phyloP scores from a whole-genome alignment of 148 eudicot genomes.

The Euryodendron excelsum region DNA sequence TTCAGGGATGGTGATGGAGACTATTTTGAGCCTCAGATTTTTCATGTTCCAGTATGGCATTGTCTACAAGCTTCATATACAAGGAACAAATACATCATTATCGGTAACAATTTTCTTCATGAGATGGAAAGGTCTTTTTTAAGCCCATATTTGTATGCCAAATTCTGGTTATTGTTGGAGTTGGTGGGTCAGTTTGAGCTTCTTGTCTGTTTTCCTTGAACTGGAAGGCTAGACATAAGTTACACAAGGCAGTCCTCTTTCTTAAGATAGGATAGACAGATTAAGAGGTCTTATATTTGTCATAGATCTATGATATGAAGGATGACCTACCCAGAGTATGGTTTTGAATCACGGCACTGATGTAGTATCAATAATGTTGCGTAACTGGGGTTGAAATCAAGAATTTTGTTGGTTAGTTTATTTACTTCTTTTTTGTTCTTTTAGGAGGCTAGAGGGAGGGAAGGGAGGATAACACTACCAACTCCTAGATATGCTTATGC shows the following conservation, averaged over 20 bases:
- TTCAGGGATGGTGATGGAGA: constrained; percentile 79
- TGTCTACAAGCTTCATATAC: constrained; percentile 78
- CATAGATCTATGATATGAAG: background rate
- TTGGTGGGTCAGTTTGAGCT: background rate
- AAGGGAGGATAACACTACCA: background rate
- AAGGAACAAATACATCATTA: constrained; percentile 71
- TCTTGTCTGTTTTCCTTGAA: background rate
- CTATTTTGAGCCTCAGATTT: constrained; percentile 88
- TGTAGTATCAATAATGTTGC: background rate
- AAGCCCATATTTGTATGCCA: background rate
- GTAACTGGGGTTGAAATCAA: too few relatives aligned
- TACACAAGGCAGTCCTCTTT: background rate
- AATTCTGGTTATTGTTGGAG: background rate
- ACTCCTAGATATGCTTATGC: background rate
- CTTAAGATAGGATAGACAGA: background rate
- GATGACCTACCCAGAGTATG: background rate
- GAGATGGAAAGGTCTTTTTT: background rate
- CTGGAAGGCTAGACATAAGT: background rate
- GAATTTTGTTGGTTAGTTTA: too few relatives aligned
- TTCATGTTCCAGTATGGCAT: constrained; percentile 92
- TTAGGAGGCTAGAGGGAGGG: background rate
- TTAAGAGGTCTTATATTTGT: background rate
- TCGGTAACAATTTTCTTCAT: constrained; percentile 43
- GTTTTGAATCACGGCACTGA: background rate
- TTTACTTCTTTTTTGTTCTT: too few relatives aligned